Base-by-base conservation (phyloP, 2,329 filamentous ascomycete genomes). In the Colletotrichum endophyticum region DNA sequence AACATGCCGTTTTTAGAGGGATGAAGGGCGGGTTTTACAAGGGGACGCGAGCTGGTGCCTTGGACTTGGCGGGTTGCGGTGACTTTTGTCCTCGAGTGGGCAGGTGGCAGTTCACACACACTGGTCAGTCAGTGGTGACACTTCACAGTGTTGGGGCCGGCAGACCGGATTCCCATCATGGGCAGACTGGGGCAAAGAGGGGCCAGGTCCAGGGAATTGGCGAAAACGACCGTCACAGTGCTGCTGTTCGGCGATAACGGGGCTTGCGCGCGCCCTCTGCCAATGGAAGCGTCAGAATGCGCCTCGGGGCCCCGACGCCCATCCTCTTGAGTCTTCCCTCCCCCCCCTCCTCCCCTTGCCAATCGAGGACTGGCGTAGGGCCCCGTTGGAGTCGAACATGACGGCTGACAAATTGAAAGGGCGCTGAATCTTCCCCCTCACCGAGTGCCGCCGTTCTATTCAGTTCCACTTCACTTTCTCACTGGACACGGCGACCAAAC, bases 371-470 rank as follows among this genome's bases (percentile, higher is more conserved):
- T 71, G 44, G 59, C 61, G 32, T 64, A 53, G 12, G 44, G 44
- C n/a, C 44, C 44, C 44, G 44, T 53, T 53, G n/a, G n/a, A 28
- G 59, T 32, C 28, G 8, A 30, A 62, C 32, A 66, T 63, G 75
- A 67, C 75, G 71, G 75, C 75, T 77, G 75, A 77, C 75, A 77
- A 77, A 77, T 77, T 77, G 75, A 77, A 73, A 76, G 72, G 68
- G 62, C 75, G 71, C 72, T 75, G 75, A 57, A 75, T 75, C 72
- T 72, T 70, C 79, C 79, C 79, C 70, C 70, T 70, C 71, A 71
- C 68, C 71, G 67, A 78, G 75, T 73, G 75, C 72, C 12, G 39
- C 59, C 70, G 44, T 72, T 53, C 70, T 61, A 64, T 73, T 36
- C 64, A 70, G 64, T 76, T 75, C 72, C 73, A 72, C 72, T 71